Percentiles rank a stretch among this genome's conserved stretches.
Evolutionary conservation across 2,329 filamentous ascomycete species (phyloP).

Genomic region (Alternaria arborescens): DNA sequence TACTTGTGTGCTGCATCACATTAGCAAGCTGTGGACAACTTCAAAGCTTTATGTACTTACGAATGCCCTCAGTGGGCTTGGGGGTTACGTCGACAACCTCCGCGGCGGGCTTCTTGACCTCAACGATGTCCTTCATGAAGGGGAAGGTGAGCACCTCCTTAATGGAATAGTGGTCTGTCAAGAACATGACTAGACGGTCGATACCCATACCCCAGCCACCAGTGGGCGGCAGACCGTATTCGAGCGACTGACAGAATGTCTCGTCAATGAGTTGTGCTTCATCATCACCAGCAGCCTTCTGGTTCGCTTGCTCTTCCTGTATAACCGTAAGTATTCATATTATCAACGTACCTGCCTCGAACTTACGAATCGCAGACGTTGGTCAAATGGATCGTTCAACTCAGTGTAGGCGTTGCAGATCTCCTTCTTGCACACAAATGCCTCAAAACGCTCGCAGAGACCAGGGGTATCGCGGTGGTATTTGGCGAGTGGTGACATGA

Average conservation of each 20-base stretch:
- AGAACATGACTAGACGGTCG: constrained; percentile 92
- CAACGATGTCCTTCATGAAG: constrained; percentile 83
- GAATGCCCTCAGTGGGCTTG: constrained; percentile 67
- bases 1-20: constrained; percentile 30
- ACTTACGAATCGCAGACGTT: constrained; percentile 73
- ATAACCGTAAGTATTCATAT: constrained; percentile 11
- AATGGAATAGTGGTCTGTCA: constrained; percentile 95
- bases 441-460: constrained; percentile 97
- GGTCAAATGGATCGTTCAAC: constrained; percentile 96
- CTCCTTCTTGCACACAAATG: constrained; percentile 96
- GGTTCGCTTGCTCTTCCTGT: constrained; percentile 83
- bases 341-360: neutral
- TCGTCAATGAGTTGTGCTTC: constrained; percentile 97
- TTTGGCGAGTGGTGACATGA: constrained; percentile 97
- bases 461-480: constrained; percentile 80
- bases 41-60: constrained; percentile 28
- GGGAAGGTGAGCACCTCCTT: constrained; percentile 97
- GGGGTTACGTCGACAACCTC: constrained; percentile 70
- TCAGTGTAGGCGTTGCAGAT: constrained; percentile 98
- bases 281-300: constrained; percentile 93
- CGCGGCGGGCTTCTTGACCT: constrained; percentile 60
- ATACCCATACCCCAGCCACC: constrained; percentile 98
- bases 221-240: constrained; percentile 88
- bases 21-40: constrained; percentile 10
- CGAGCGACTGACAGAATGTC: constrained; percentile 89